These are phyloP conservation scores for Taphrina deformans DNA, from an alignment of 1,139 yeast genomes.

Conservation along the genomic window DNA sequence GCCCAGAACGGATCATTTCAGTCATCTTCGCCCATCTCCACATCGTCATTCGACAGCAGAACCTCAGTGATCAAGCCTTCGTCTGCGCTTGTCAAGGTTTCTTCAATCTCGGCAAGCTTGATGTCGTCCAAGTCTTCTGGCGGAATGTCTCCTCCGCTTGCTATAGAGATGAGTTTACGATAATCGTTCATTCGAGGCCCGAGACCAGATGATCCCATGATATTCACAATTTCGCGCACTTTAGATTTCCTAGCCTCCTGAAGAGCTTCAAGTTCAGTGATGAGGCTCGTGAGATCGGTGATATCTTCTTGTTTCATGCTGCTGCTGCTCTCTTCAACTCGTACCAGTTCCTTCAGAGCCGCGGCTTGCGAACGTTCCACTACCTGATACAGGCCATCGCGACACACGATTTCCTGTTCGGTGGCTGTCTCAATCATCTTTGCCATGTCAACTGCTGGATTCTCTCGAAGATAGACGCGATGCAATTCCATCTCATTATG, in stretches of 20 bases:
- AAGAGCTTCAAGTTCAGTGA: slow-evolving; percentile 50
- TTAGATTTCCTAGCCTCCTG: slow-evolving; percentile 54
- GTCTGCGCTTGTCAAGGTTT: slow-evolving; percentile 11
- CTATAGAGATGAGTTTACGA: slow-evolving; percentile 70
- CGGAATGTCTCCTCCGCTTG: slow-evolving; percentile 21
- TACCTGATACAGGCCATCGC: slow-evolving; percentile 8
- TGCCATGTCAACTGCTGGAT: slow-evolving; percentile 40
- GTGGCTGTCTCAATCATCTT: slow-evolving; percentile 43
- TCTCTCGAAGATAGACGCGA: slow-evolving; percentile 36
- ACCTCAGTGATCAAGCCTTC: slow-evolving; percentile 3
- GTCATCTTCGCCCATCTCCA: slow-evolving; percentile 2
- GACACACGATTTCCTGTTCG: slow-evolving; percentile 38
- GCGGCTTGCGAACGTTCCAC: slow-evolving; percentile 28
- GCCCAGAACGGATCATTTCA: no score
- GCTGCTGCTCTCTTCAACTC: neutral
- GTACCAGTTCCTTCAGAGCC: slow-evolving; percentile 44
- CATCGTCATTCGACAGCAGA: neutral
- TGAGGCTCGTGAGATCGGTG: slow-evolving; percentile 41
- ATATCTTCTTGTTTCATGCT: slow-evolving; percentile 18
- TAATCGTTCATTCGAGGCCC: slow-evolving; percentile 73
- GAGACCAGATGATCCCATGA: slow-evolving; percentile 52
- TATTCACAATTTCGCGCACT: slow-evolving; percentile 51
- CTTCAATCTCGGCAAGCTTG: slow-evolving; percentile 24
- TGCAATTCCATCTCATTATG: slow-evolving; percentile 47
- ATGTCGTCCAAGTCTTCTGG: slow-evolving; percentile 24